A percentile compares a stretch with the other conserved stretches of the same genome.
Conservation (phyloP, 2,329 filamentous ascomycete genomes). For the Coniochaeta hoffmannii region DNA sequence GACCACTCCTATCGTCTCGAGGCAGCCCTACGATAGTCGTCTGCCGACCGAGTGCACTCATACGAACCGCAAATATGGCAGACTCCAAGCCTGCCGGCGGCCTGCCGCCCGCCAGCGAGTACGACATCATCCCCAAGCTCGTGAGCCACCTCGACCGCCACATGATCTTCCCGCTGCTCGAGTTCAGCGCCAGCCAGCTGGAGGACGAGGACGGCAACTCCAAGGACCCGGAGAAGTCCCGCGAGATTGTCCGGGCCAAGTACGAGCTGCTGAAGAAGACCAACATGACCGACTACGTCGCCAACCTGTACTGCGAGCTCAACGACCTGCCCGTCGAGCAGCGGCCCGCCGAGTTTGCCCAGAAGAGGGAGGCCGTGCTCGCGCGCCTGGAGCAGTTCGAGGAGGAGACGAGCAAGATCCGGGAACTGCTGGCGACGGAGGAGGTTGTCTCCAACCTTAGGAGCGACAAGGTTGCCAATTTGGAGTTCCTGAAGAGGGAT, state of each 20-base stretch:
- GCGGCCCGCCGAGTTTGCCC: slow-evolving; percentile 75
- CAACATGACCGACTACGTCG: slow-evolving; percentile 98
- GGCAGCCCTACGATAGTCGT: not conserved
- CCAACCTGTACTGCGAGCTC: slow-evolving; percentile 83
- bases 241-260: slow-evolving; percentile 76
- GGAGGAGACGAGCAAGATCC: slow-evolving; percentile 83
- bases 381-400: slow-evolving; percentile 75
- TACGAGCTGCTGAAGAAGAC: slow-evolving; percentile 93
- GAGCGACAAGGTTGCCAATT: slow-evolving; percentile 96
- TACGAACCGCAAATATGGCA: slow-evolving; percentile 22
- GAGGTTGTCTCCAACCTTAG: slow-evolving; percentile 85
- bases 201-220: slow-evolving; percentile 59
- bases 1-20: slow-evolving; percentile 1
- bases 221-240: slow-evolving; percentile 46
- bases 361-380: slow-evolving; percentile 85
- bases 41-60: not conserved
- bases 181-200: slow-evolving; percentile 79
- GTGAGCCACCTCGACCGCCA: slow-evolving; percentile 92
- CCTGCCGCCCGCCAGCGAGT: slow-evolving; percentile 17
- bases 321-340: slow-evolving; percentile 59
- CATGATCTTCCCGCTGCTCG: slow-evolving; percentile 91
- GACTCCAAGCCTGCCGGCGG: slow-evolving; percentile 26
- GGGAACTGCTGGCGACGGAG: slow-evolving; percentile 76
- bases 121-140: slow-evolving; percentile 69
- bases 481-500: slow-evolving; percentile 95